Conservation (phyloP, 805 yeast species). For the Candida odintsovae region DNA sequence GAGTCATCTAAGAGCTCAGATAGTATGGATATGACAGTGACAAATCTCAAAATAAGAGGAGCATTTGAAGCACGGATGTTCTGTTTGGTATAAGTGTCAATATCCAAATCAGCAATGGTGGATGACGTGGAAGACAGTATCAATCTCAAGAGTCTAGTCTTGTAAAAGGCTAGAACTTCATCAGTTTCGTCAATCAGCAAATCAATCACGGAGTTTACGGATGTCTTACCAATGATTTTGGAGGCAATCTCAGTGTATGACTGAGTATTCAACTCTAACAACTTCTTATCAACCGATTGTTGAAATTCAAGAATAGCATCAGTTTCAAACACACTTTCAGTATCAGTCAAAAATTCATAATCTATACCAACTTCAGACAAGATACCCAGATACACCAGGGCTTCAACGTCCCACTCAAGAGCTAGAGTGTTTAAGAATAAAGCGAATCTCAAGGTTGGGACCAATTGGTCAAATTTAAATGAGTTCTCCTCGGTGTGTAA, state of each 20-base stretch:
- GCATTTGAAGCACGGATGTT: conserved; percentile 29
- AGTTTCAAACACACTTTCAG: background rate
- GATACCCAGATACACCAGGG: conserved; percentile 25
- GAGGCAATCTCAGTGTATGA: conserved; percentile 16
- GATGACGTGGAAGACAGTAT: conserved; percentile 20
- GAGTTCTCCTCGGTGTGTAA: conserved; percentile 8
- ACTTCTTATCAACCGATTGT: background rate
- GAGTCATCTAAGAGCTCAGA: conserved; percentile 31
- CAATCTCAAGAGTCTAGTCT: conserved; percentile 28
- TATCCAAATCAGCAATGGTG: conserved; percentile 19
- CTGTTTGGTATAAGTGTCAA: conserved; percentile 30
- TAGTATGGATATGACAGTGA: conserved; percentile 30
- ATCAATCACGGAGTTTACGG: conserved; percentile 7
- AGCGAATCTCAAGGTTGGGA: conserved; percentile 20
- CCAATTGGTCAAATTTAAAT: conserved; percentile 11
- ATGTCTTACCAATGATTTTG: conserved; percentile 16
- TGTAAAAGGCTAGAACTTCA: conserved; percentile 24
- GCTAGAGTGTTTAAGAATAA: conserved; percentile 22
- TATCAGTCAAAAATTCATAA: conserved; percentile 27
- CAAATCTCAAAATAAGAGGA: conserved; percentile 15
- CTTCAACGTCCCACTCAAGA: conserved; percentile 11
- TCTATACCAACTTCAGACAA: conserved; percentile 34
- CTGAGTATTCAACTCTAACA: conserved; percentile 1
- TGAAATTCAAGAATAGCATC: conserved; percentile 1
- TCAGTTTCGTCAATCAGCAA: background rate